These are phyloP conservation scores for Chalaropsis thielavioides DNA, from an alignment of 2,329 filamentous ascomycete genomes.

Conservation along the genomic window DNA sequence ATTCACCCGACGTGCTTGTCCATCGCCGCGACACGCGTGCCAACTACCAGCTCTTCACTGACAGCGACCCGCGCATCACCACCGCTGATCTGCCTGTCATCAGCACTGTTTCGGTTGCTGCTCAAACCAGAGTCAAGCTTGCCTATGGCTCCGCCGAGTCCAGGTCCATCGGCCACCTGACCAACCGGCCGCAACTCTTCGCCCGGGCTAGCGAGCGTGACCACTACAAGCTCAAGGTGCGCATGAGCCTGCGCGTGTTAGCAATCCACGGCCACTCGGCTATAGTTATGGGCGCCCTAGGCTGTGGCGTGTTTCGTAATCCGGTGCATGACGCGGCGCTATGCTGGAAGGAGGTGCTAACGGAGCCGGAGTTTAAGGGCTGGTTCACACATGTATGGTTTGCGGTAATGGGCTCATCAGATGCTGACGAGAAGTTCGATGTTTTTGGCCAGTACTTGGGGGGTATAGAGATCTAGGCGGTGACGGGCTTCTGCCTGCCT, in stretches of 20 bases:
- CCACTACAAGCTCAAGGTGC: slow-evolving; percentile 48
- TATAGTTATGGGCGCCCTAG: slow-evolving; percentile 53
- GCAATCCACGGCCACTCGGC: slow-evolving; percentile 40
- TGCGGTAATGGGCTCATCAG: background rate
- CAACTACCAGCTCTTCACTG: slow-evolving; percentile 33
- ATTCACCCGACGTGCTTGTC: slow-evolving; percentile 45
- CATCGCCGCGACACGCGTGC: slow-evolving; percentile 36
- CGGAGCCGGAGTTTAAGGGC: slow-evolving; percentile 47
- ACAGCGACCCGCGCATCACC: slow-evolving; percentile 19
- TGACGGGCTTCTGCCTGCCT: background rate
- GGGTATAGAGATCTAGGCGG: background rate
- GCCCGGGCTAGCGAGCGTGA: slow-evolving; percentile 31
- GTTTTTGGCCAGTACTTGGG: slow-evolving; percentile 5
- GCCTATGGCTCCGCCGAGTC: background rate
- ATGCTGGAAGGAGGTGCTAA: slow-evolving; percentile 47
- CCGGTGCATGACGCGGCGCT: slow-evolving; percentile 46
- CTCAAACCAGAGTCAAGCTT: slow-evolving; percentile 25
- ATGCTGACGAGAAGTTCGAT: background rate
- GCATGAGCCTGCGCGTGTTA: slow-evolving; percentile 44
- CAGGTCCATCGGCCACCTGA: slow-evolving; percentile 8
- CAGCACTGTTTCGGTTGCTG: slow-evolving; percentile 47
- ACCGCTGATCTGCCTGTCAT: slow-evolving; percentile 33
- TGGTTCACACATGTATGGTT: slow-evolving; percentile 34
- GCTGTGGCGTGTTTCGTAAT: slow-evolving; percentile 53
- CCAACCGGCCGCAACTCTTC: slow-evolving; percentile 27